phyloP scores from a whole-genome alignment of 108 stramenopile genomes.

The Pseudonitzschia pungens region DNA sequence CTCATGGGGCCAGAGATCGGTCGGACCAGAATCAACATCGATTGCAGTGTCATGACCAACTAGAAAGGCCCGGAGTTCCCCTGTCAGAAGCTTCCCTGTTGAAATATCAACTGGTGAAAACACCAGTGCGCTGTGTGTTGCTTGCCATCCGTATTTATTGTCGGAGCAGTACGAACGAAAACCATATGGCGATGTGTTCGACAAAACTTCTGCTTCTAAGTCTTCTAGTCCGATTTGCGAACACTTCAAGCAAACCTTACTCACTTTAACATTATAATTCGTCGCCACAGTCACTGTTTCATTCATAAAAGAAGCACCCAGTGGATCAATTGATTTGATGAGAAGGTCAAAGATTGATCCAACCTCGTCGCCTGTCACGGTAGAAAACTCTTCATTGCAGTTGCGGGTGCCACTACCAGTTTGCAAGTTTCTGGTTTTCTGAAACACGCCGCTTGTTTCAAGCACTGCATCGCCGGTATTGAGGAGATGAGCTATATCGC shows the following conservation, averaged over 20 bases:
- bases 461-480: too few species aligned
- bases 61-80: conserved; percentile 1
- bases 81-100: background rate
- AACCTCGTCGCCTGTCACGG: background rate
- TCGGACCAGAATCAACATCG: conserved; percentile 11
- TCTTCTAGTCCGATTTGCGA: conserved; percentile 8
- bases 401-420: background rate
- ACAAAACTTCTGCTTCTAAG: background rate
- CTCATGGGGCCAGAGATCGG: conserved; percentile 11
- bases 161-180: conserved; percentile 14
- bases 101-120: background rate
- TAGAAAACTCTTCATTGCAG: conserved; percentile 10
- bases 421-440: background rate
- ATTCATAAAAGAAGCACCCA: background rate
- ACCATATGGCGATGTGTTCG: conserved; percentile 9
- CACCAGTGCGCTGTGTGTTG: conserved; percentile 8
- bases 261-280: conserved; percentile 10
- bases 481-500: background rate
- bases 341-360: background rate
- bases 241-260: conserved; percentile 17
- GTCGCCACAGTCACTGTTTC: background rate
- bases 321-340: background rate
- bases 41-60: conserved; percentile 3
- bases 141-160: conserved; percentile 3
- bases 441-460: background rate